A percentile compares a stretch with the other conserved stretches of the same genome.
These are phyloP conservation scores for Pichia terricola DNA, from an alignment of 1,139 yeast genomes.

Conservation along the genomic window DNA sequence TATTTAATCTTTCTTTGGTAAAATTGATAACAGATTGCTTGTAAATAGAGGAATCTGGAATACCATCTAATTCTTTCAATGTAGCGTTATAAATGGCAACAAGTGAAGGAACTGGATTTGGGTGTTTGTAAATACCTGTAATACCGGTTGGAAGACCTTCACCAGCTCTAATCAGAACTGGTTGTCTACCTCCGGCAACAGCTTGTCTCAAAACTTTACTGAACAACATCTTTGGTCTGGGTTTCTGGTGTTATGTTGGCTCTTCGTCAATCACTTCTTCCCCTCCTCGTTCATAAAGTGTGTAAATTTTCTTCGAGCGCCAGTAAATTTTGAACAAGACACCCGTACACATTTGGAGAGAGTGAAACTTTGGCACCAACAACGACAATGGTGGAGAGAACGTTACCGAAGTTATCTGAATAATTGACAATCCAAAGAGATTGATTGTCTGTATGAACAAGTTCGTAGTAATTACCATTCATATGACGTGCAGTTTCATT, in stretches of 20 bases:
- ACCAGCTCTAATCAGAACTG: constrained; percentile 57
- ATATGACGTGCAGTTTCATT: not conserved
- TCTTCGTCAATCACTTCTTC: not conserved
- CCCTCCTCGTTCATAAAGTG: not conserved
- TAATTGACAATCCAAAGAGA: constrained; percentile 44
- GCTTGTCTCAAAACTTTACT: constrained; percentile 34
- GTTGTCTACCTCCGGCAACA: constrained; percentile 19
- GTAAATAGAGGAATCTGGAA: constrained; percentile 66
- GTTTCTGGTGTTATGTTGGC: not conserved
- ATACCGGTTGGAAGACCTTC: constrained; percentile 72
- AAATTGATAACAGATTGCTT: constrained; percentile 67
- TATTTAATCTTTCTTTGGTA: constrained; percentile 58
- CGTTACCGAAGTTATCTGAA: constrained; percentile 44
- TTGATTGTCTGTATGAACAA: not conserved
- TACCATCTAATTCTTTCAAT: constrained; percentile 46
- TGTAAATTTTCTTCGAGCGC: not conserved
- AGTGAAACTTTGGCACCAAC: not conserved
- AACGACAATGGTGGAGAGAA: not conserved
- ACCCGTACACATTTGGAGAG: not conserved
- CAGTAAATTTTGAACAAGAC: not conserved
- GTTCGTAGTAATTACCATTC: not conserved
- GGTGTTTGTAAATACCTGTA: constrained; percentile 71
- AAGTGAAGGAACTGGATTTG: constrained; percentile 77
- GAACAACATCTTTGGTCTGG: constrained; percentile 29
- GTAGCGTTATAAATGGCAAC: constrained; percentile 65